Evolutionary conservation across 2,329 filamentous ascomycete species (phyloP).

Genomic region (Pyricularia sp.): DNA sequence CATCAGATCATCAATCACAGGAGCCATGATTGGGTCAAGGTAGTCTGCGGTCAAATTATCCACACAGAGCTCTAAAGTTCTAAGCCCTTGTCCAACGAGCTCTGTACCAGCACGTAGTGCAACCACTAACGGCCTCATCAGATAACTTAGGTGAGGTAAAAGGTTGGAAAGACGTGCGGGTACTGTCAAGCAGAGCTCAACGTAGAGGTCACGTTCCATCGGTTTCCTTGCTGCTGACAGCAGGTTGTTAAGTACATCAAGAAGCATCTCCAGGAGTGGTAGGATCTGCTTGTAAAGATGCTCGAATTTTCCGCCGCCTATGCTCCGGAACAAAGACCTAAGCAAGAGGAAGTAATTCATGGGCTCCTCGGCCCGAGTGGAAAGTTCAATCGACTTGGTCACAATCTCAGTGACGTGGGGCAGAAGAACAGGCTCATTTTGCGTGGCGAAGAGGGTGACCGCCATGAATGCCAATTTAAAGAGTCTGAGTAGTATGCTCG

Average conservation of each 20-base stretch:
- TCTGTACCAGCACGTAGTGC: slow-evolving; percentile 86
- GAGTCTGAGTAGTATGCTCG: slow-evolving; percentile 81
- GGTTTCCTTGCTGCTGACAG: slow-evolving; percentile 85
- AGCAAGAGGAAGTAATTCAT: slow-evolving; percentile 98
- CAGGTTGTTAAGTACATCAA: slow-evolving; percentile 94
- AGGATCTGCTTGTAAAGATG: slow-evolving; percentile 97
- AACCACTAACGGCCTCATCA: slow-evolving; percentile 97
- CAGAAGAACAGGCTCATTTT: slow-evolving; percentile 91
- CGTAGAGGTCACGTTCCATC: slow-evolving; percentile 86
- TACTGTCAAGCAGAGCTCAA: slow-evolving; percentile 93
- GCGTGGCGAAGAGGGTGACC: slow-evolving; percentile 85
- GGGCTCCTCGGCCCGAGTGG: slow-evolving; percentile 89
- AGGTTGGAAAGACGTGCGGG: slow-evolving; percentile 90
- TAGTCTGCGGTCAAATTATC: slow-evolving; percentile 98
- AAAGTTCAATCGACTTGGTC: slow-evolving; percentile 92
- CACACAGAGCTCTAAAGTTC: slow-evolving; percentile 92
- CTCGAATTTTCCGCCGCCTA: slow-evolving; percentile 94
- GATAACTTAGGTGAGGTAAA: slow-evolving; percentile 85
- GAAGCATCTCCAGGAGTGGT: slow-evolving; percentile 89
- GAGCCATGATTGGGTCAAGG: slow-evolving; percentile 96
- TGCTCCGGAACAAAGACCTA: slow-evolving; percentile 87
- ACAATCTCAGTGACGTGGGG: slow-evolving; percentile 97
- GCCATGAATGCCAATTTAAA: slow-evolving; percentile 99
- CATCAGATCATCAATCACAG: slow-evolving; percentile 98
- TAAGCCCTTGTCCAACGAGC: slow-evolving; percentile 84